A percentile compares a stretch with the other conserved stretches of the same genome.
Conservation (phyloP, 73 alveolate species). For the Uronychia setigera region DNA sequence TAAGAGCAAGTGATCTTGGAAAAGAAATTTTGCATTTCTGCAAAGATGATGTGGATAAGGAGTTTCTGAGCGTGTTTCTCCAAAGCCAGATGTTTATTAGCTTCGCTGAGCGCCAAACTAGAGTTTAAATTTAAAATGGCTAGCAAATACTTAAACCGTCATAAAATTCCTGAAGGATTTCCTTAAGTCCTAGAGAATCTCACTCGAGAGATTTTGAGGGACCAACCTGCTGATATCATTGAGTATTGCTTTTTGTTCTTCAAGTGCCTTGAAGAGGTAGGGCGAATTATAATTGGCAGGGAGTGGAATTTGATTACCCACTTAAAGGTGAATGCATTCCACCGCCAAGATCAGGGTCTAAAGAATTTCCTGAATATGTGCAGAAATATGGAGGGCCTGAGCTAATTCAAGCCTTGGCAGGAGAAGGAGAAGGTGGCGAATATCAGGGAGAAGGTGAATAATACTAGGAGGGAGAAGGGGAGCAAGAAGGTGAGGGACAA, state of each 20-base stretch:
- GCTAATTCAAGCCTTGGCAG: not conserved
- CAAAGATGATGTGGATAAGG: too few species aligned
- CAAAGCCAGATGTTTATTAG: too few species aligned
- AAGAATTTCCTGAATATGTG: too few species aligned
- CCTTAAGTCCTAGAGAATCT: slow-evolving; percentile 15
- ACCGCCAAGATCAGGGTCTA: too few species aligned
- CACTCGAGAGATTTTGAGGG: slow-evolving; percentile 28
- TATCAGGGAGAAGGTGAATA: too few species aligned
- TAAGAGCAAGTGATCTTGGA: too few species aligned
- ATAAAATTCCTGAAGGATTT: slow-evolving; percentile 19
- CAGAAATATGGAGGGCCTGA: not conserved
- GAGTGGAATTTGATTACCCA: slow-evolving; percentile 3
- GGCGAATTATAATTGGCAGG: too few species aligned
- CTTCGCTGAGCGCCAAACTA: too few species aligned
- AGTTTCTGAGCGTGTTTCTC: too few species aligned
- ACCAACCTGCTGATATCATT: slow-evolving; percentile 25
- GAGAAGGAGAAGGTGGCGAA: not conserved
- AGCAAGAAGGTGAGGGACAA: not conserved
- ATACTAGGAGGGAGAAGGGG: not conserved
- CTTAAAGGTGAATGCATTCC: not conserved
- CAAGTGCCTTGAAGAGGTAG: not conserved
- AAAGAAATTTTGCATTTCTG: too few species aligned
- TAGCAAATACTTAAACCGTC: slow-evolving; percentile 9
- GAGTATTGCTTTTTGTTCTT: slow-evolving; percentile 24
- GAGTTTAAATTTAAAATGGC: slow-evolving; percentile 26